Percentiles rank a stretch among this genome's conserved stretches.
Conservation (phyloP, 139 green algal genomes). For the Chlorella sp. region DNA sequence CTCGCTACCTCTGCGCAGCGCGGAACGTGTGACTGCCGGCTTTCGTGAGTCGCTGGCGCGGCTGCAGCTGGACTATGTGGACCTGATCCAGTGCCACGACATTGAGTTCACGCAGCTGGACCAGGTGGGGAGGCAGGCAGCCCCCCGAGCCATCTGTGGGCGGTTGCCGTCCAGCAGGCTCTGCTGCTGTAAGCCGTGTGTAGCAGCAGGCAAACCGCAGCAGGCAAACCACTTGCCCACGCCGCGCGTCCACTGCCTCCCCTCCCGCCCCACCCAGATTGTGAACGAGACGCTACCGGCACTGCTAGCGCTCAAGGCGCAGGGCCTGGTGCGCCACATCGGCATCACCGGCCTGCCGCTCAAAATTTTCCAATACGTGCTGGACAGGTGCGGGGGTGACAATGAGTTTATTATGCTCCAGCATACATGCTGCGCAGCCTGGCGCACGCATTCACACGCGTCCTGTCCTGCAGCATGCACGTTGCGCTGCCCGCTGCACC, state of each 20-base stretch:
- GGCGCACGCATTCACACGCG: too few relatives aligned
- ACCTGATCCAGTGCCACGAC: slow-evolving; percentile 95
- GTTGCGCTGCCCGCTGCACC: too few relatives aligned
- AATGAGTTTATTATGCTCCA: background rate
- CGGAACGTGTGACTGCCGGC: slow-evolving; percentile 71
- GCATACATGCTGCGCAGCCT: background rate
- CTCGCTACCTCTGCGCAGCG: slow-evolving; percentile 28
- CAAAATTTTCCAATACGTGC: slow-evolving; percentile 75
- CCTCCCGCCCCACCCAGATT: slow-evolving; percentile 53
- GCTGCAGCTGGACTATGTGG: slow-evolving; percentile 84
- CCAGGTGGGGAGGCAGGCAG: too few relatives aligned
- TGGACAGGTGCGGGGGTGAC: slow-evolving; percentile 63
- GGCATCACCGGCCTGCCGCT: slow-evolving; percentile 94
- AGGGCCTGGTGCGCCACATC: slow-evolving; percentile 84
- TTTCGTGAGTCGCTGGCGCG: slow-evolving; percentile 81
- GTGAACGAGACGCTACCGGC: slow-evolving; percentile 91
- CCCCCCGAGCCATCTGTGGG: too few relatives aligned
- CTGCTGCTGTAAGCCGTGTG: too few relatives aligned
- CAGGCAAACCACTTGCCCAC: too few relatives aligned
- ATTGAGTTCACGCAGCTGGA: slow-evolving; percentile 93
- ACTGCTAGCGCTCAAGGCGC: slow-evolving; percentile 76
- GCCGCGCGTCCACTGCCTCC: background rate
- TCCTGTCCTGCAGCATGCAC: too few relatives aligned
- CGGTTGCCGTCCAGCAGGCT: too few relatives aligned
- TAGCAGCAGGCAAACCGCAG: too few relatives aligned